Base-by-base conservation (phyloP, 1,284 basidiomycete genomes). In the Anthracocystis panici-leucophaei region DNA sequence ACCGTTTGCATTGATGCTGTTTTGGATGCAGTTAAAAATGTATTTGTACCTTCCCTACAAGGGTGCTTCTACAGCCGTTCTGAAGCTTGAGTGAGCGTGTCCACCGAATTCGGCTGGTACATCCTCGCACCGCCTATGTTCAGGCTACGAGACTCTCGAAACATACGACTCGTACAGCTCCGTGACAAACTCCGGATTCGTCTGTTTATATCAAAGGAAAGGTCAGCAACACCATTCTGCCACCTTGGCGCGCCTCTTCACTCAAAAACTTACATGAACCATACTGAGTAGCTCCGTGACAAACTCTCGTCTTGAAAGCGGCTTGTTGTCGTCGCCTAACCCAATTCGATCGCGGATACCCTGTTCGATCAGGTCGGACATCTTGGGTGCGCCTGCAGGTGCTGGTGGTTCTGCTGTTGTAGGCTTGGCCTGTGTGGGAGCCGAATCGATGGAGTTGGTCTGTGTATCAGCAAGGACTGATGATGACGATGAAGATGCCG, bases 241-340 rank as follows among this genome's bases (percentile, higher is more conserved):
- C 10, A 20, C 31, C 8, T 29, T 18, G 18, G 27, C 16, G 18
- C 16, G 40, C 11, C 27, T 27, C 27, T 27, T 27, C 3, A 14
- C 46, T 18, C 46, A 35, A 41, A 42, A 38, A 88, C 90, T 81
- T 62, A 92, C 91, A 83, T 92, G 90, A 62, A 92, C 89, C 77
- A 92, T 86, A 27, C 88, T 89, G 78, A 92, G 84, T 57, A 93
- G 86, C 81, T 92, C 90, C 57, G 87, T 86, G 35, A 92, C 88
- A 82, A 93, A 93, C 49, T 90, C 89, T 56, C 89, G 90, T 80
- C 88, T 88, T 53, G 81, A 87, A 80, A 86, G 85, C 79, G 80
- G 84, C 71, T 78, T 86, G 80, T 82, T 82, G 60, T 81, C 83
- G 60, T 69, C 70, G 20, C 58, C 66, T 3, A 75, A 44, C 10